Conservation (phyloP, 352 stramenopile genomes). For the Phytophthora melonis region DNA sequence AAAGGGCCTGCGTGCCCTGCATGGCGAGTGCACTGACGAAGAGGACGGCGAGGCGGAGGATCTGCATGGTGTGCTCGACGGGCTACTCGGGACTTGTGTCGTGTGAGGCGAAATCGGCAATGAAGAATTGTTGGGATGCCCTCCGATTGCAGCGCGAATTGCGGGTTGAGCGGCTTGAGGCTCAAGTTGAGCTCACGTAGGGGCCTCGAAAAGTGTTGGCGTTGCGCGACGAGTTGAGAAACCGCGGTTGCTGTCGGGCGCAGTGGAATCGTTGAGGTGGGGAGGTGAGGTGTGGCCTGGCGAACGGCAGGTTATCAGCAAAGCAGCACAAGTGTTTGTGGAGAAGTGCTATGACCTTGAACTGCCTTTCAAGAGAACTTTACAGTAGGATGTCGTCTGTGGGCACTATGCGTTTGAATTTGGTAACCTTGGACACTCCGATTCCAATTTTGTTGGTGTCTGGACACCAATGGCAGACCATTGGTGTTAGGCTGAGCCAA, state of each 20-base stretch:
- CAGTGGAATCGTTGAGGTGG: conserved; percentile 4
- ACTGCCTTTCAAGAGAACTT: too few species aligned
- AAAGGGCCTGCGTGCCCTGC: conserved; percentile 45
- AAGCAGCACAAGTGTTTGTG: conserved; percentile 17
- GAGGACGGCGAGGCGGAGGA: conserved; percentile 30
- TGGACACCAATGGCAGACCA: too few species aligned
- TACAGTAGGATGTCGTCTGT: too few species aligned
- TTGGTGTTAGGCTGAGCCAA: too few species aligned
- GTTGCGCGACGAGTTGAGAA: conserved; percentile 3
- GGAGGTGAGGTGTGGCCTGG: background rate
- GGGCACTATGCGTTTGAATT: too few species aligned
- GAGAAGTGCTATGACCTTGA: background rate
- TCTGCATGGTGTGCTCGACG: conserved; percentile 25
- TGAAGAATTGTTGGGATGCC: conserved; percentile 12
- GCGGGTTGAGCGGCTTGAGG: background rate
- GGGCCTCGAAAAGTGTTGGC: background rate
- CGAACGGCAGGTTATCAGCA: conserved; percentile 1
- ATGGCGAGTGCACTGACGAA: conserved; percentile 35
- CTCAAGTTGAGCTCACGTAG: too few species aligned
- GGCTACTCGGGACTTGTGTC: conserved; percentile 18
- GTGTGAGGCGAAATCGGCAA: conserved; percentile 27
- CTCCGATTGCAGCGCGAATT: background rate
- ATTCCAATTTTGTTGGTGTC: too few species aligned
- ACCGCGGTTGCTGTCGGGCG: background rate
- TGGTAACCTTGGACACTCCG: too few species aligned